These are phyloP conservation scores for Moesziomyces globuligerus DNA, from an alignment of 1,284 basidiomycete genomes.

Conservation along the genomic window DNA sequence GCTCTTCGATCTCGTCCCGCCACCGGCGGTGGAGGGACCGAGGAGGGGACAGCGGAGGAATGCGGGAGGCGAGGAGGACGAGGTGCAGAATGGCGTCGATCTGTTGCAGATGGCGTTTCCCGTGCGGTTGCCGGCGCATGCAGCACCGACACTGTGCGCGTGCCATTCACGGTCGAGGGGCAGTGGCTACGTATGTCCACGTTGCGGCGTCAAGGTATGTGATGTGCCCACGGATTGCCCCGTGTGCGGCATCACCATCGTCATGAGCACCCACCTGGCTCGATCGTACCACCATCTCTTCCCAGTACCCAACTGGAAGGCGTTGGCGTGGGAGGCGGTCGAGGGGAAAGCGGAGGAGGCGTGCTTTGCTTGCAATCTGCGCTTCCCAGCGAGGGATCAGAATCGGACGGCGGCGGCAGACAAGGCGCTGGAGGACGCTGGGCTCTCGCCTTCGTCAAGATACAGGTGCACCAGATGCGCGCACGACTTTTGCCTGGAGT, in stretches of 20 bases:
- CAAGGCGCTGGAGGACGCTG: constrained; percentile 32
- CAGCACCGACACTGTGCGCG: constrained; percentile 73
- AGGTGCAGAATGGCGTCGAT: constrained; percentile 68
- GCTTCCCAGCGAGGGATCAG: constrained; percentile 34
- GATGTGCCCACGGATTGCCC: constrained; percentile 98
- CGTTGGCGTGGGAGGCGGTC: constrained; percentile 69
- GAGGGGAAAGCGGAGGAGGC: neutral
- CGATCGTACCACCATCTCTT: constrained; percentile 94
- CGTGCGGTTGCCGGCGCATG: constrained; percentile 52
- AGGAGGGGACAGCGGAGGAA: constrained; percentile 5
- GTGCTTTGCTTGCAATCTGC: constrained; percentile 51
- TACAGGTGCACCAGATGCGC: constrained; percentile 58
- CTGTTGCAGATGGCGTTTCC: constrained; percentile 99
- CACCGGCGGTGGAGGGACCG: constrained; percentile 68
- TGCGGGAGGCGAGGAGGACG: constrained; percentile 19
- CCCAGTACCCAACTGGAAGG: constrained; percentile 81
- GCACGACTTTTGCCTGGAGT: constrained; percentile 64
- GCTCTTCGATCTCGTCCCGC: constrained; percentile 93
- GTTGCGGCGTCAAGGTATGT: constrained; percentile 91
- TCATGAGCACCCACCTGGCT: constrained; percentile 95
- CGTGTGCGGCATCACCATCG: constrained; percentile 95
- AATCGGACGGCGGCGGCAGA: constrained; percentile 16
- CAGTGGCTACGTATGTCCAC: constrained; percentile 90
- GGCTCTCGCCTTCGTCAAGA: constrained; percentile 54
- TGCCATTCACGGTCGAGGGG: constrained; percentile 83